Evolutionary conservation across 495 filamentous ascomycete species (phyloP), one percentile per base, ranked within the genome.

Genomic region (Aspergillus bertholletiae): DNA sequence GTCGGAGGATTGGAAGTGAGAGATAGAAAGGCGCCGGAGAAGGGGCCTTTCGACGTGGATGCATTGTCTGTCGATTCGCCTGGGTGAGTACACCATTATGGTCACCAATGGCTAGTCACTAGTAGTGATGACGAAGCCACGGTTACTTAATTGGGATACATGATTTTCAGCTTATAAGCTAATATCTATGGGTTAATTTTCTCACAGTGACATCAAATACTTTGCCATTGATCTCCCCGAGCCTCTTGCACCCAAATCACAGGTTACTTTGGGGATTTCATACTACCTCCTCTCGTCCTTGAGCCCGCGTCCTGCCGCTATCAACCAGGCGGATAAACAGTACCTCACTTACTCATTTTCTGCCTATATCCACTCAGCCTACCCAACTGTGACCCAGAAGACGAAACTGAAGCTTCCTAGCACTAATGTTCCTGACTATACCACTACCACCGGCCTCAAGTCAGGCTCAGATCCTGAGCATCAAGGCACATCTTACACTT

Each of bases 331-430:
- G 37, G 91, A 96, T 50, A 81, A 84, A 60, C 94, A 98, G 73
- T 96, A 84, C 74, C 80, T 98, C n/a, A 72, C 79, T 37, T 90
- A 92, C 75, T 77, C 80, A 13, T 91, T 94, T 80, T 89, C 85
- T 44, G 89, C 90, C 55, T 96, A 94, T 67, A 79, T 74, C 28
- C 85, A 81, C 30, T 91, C 90, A 12, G 87, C 85, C 46, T 98
- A 98, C 72, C 66, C 78, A 6, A 96, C 92, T 20, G 69, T 78
- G 59, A 96, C 95, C 69, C 94, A 98, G 67, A 97, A 96, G 82
- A 97, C 94, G 35, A 96, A 96, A 74, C 73, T 98, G 67, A 96
- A 96, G 75, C 84, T 96, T 65, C 86, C 90, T 46, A 84, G 80
- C 53, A 72, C 76, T 55, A 86, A 89, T 60, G 79, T 96, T 39